Evolutionary conservation across 2,329 filamentous ascomycete species (phyloP).

Genomic region (Fusarium newnesense): DNA sequence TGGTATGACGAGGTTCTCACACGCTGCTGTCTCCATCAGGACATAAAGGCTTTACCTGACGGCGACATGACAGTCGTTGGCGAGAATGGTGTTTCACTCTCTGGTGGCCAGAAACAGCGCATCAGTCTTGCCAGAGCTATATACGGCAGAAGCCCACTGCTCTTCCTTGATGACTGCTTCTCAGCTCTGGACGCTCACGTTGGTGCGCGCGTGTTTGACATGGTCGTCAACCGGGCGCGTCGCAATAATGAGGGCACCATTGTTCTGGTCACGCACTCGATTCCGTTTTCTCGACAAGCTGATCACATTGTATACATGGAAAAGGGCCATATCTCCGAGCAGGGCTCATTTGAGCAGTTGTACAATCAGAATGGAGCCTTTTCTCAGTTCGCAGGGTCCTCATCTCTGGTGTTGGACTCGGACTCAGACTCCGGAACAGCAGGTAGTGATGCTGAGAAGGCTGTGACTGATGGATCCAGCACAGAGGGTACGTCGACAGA

Average conservation of each 20-base stretch:
- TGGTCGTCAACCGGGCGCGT: slow-evolving; percentile 12
- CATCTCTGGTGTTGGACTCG: not conserved
- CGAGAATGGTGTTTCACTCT: slow-evolving; percentile 23
- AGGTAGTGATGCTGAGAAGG: not conserved
- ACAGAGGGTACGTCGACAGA: rapidly evolving
- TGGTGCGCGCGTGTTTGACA: slow-evolving; percentile 20
- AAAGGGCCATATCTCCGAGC: not conserved
- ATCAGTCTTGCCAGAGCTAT: slow-evolving; percentile 28
- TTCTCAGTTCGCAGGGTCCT: not conserved
- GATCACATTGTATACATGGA: slow-evolving; percentile 27
- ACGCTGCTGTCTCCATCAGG: slow-evolving; percentile 15
- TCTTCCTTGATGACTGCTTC: slow-evolving; percentile 28
- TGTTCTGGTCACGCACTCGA: slow-evolving; percentile 17
- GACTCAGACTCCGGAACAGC: not conserved
- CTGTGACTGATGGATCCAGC: rapidly evolving
- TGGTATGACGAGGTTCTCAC: slow-evolving; percentile 26
- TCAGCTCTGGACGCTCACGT: slow-evolving; percentile 24
- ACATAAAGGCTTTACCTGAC: slow-evolving; percentile 11
- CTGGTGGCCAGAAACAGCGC: slow-evolving; percentile 24
- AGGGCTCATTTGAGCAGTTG: slow-evolving; percentile 10
- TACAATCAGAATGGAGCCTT: not conserved
- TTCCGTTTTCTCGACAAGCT: slow-evolving; percentile 16
- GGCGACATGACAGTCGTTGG: slow-evolving; percentile 28
- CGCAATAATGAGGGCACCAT: not conserved
- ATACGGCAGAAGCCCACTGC: slow-evolving; percentile 9